These are phyloP conservation scores for Lipomyces kockii DNA, from an alignment of 805 yeast species.

Conservation along the genomic window DNA sequence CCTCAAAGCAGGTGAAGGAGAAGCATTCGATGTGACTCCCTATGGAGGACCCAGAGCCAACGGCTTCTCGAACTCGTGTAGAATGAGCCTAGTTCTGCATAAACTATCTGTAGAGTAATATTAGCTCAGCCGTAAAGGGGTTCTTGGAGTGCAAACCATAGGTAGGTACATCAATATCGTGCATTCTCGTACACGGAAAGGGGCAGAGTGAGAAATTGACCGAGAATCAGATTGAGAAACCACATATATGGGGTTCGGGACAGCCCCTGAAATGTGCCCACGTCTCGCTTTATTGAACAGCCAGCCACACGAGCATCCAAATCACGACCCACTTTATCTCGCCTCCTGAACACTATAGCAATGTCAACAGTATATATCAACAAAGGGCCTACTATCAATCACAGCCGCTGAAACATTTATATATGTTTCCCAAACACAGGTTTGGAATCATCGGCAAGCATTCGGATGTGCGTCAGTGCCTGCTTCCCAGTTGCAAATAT, in stretches of 20 bases:
- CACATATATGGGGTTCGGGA: not conserved
- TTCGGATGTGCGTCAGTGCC: not conserved
- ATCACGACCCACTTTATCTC: no score
- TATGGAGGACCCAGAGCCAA: not conserved
- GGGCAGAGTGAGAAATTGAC: not conserved
- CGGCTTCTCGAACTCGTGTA: not conserved
- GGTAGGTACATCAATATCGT: not conserved
- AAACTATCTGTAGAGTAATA: not conserved
- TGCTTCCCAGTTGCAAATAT: no score
- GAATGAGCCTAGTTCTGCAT: not conserved
- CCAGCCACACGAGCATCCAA: not conserved
- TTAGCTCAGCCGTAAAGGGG: not conserved
- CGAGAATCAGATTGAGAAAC: not conserved
- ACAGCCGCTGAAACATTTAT: no score
- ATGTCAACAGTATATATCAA: not conserved
- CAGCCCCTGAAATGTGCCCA: not conserved
- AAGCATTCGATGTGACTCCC: not conserved
- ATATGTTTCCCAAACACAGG: no score
- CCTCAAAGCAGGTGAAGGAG: not conserved
- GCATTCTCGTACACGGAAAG: not conserved
- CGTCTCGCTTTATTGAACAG: not conserved
- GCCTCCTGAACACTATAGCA: not conserved
- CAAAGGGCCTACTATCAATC: not conserved
- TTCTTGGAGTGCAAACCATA: not conserved
- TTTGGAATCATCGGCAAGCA: no score